Evolutionary conservation across 192 early-diverging fungal genomes (phyloP), one percentile per base, ranked within the genome.

Genomic region (Chytriomyces confervae): DNA sequence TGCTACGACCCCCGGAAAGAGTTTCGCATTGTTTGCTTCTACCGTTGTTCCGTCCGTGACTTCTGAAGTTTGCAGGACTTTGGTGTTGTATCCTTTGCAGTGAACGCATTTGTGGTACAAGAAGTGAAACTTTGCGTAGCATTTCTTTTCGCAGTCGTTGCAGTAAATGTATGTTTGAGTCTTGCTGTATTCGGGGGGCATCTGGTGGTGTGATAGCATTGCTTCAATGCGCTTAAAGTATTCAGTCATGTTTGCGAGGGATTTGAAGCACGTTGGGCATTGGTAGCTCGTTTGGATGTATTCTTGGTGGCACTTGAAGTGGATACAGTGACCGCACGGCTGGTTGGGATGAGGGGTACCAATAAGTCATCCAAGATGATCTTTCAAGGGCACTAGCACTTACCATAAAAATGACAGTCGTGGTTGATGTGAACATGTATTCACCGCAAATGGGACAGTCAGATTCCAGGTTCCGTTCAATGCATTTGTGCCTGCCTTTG

Each of bases 371-470:
- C 44, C 29, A 36, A 2, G 29, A 36, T 36, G 2, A 36, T 36
- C 29, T 36, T 2, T 36, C 29, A 36, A 36, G 29, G 29, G 29
- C 29, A 36, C 29, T 36, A 36, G 29, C 29, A 36, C 53, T 61
- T 82, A 93, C 93, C 95, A 95, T 94, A 82, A 94, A 94, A 10
- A 94, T 93, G 5, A 96, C 91, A 1, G 87, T 89, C 6, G 89
- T 87, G 2, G 91, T 92, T 2, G 93, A 95, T 2, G 94, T 97
- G 68, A 96, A 95, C 87, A 99, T 92, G 82, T 92, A 93, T 78
- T 99, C 96, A 27, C 95, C 95, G 83, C 97, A 99, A 65, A 99
- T 97, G 6, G 96, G 96, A 69, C 97, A 99, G 78, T 98, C 93
- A 61, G 91, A 88, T 75, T 97, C 95, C 60, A 99, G 75, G 61